A percentile compares a stretch with the other conserved stretches of the same genome.
These are phyloP conservation scores for Boletus vinaceobasis DNA, from an alignment of 768 basidiomycete species.

Conservation along the genomic window DNA sequence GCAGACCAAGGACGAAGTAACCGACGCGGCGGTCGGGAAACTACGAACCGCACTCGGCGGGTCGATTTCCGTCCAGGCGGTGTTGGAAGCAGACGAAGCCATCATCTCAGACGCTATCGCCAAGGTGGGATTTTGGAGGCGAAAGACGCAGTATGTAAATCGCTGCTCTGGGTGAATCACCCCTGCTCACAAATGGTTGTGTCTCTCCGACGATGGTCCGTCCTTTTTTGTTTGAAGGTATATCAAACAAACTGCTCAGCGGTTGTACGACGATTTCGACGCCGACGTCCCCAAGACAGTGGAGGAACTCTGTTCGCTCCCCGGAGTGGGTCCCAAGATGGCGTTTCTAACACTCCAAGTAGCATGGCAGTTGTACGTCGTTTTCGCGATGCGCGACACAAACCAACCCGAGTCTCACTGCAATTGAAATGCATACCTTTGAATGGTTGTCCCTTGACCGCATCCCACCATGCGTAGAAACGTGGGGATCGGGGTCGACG, in stretches of 20 bases:
- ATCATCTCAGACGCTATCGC: conserved; percentile 73
- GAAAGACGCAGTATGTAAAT: conserved; percentile 70
- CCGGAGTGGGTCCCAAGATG: conserved; percentile 97
- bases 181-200: background rate
- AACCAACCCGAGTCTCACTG: background rate
- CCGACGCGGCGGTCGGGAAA: conserved; percentile 71
- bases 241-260: conserved; percentile 68
- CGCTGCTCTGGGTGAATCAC: background rate
- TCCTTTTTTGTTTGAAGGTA: conserved; percentile 46
- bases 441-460: background rate
- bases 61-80: conserved; percentile 67
- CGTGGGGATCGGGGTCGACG: conserved; percentile 91
- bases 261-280: conserved; percentile 65
- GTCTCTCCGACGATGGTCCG: too few species aligned
- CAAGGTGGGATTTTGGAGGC: conserved; percentile 91
- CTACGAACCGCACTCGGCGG: conserved; percentile 75
- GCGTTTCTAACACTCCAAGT: conserved; percentile 80
- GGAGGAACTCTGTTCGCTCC: conserved; percentile 81
- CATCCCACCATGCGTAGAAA: conserved; percentile 46
- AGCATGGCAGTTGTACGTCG: conserved; percentile 75
- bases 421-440: too few species aligned
- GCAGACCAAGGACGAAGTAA: conserved; percentile 92
- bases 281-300: conserved; percentile 88
- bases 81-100: conserved; percentile 60
- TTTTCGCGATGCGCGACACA: background rate